Base-by-base conservation (phyloP, 2,329 filamentous ascomycete genomes). In the Epichloe hybrida region DNA sequence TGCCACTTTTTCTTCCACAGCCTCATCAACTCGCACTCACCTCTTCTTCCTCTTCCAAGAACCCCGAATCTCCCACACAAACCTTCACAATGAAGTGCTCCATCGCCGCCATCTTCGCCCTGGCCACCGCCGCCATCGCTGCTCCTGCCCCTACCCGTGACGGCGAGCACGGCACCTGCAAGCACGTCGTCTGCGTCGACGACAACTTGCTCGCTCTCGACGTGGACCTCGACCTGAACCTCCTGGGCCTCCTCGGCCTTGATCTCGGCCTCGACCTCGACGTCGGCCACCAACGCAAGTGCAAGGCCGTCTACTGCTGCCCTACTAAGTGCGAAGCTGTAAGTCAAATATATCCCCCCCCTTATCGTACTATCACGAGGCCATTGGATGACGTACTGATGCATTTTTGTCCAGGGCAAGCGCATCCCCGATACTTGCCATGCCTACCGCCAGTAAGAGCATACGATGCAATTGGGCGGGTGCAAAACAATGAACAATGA, bases 51-150 rank as follows among this genome's bases (percentile, higher is more conserved):
- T 35, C 20, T 23, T 41, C 17, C 17, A 46, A 17, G 27, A 27
- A 2, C 5, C 34, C n/a, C 35, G 38, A 9, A 3, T 9, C 9
- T 7, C 5, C 4, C 20, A 13, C 17, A 36, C 38, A 21, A 46
- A 34, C 35, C 42, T 21, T 46, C 44, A 52, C 11, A 9, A 52
- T 52, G 50, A 45, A 49, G 46, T 52, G 41, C 46, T 48, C 50
- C 12, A 5, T 52, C 31, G 38, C 46, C n/a, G 11, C 50, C 20
- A 9, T 52, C 41, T 31, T 52, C 12, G 50, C 50, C 35, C 5
- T 52, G 46, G 50, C 50, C 41, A 41, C 50, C 13, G 46, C 46
- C 12, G 41, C 41, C 41, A 21, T 49, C 12, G 50, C 50, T 13
- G 46, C 17, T 4, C 50, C 50, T 3, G 35, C 39, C 4, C 13